These are phyloP conservation scores for Coprinellus micaceus DNA, from an alignment of 768 basidiomycete genomes.

Conservation along the genomic window DNA sequence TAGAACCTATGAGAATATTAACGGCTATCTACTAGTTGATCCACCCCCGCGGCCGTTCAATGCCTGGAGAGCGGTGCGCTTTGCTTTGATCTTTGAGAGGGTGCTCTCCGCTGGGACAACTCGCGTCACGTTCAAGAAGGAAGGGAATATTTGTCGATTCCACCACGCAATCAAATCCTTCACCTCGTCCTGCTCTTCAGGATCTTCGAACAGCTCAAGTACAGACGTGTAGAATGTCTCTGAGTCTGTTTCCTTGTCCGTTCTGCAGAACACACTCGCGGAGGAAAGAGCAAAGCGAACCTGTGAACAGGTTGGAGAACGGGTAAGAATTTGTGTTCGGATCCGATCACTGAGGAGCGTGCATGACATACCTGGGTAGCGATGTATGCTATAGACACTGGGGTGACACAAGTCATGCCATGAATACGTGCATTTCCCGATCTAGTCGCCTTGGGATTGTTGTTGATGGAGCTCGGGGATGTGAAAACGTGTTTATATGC, in stretches of 20 bases:
- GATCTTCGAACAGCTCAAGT: background rate
- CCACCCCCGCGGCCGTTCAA: too few relatives aligned
- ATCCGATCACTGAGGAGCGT: background rate
- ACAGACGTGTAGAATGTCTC: background rate
- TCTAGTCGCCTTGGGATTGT: background rate
- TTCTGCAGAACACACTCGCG: background rate
- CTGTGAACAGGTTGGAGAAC: background rate
- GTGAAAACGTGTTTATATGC: conserved; percentile 6
- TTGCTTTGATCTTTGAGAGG: background rate
- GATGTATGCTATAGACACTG: background rate
- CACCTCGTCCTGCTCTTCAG: conserved; percentile 1
- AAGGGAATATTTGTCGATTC: background rate
- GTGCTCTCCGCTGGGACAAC: background rate
- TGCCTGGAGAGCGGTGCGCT: too few relatives aligned
- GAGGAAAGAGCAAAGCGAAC: conserved; percentile 3
- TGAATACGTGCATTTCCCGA: conserved; percentile 3
- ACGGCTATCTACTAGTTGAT: too few relatives aligned
- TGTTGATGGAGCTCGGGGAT: background rate
- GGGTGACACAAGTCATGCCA: background rate
- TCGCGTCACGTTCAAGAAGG: too few relatives aligned
- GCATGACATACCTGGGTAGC: background rate
- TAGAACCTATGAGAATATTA: too few relatives aligned
- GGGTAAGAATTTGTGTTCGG: background rate
- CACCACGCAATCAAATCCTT: background rate
- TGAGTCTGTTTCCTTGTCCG: background rate